Evolutionary conservation across 208 protist genomes (phyloP), one percentile per base, ranked within the genome.

Genomic region (Vickermania ingenoplastis): DNA sequence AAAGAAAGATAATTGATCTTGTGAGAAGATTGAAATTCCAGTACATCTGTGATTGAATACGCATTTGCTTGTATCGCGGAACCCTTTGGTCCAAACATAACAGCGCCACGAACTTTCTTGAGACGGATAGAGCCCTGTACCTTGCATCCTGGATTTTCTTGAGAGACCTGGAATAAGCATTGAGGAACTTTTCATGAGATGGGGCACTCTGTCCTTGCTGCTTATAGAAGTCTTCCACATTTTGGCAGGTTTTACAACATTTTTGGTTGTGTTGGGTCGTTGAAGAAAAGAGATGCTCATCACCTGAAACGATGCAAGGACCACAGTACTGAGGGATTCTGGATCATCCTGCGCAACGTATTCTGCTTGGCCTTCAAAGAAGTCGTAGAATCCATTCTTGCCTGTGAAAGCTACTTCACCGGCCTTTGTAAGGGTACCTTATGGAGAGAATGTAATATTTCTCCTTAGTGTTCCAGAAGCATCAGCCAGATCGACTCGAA

Each of bases 101-200:
- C 67, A 4, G 77, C 81, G 13, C 88, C 90, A 57, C 59, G 70
- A 0, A 94, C 78, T 59, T 96, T 97, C 57, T 83, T 90, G 21
- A 94, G 49, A 13, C 83, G 62, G 13, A 95, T 60, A 1, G 60
- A 63, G 1, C 89, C 92, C n/a, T 73, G 50, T 2, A 92, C 66
- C 45, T 86, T 85, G 63, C 89, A 97, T 1, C 89, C 87, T 1
- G 67, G 81, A 41, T 81, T 74, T 0, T 24, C 41, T 0, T 48
- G 2, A 1, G 78, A 86, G 13, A 91, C 52, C 31, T 88, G 58
- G 7, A 75, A 55, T 2, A 89, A 55, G 31, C 83, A 91, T 58
- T 91, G 83, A 22, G 73, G 69, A n/a, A 94, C 60, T 14, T 66
- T 67, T 62, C 69, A 3, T 68, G 57, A 1, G 17, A 22, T 51